Evolutionary conservation across 345 rosid species (phyloP), one percentile per base, ranked within the genome.

Genomic region (Crucihimalaya himalaica): DNA sequence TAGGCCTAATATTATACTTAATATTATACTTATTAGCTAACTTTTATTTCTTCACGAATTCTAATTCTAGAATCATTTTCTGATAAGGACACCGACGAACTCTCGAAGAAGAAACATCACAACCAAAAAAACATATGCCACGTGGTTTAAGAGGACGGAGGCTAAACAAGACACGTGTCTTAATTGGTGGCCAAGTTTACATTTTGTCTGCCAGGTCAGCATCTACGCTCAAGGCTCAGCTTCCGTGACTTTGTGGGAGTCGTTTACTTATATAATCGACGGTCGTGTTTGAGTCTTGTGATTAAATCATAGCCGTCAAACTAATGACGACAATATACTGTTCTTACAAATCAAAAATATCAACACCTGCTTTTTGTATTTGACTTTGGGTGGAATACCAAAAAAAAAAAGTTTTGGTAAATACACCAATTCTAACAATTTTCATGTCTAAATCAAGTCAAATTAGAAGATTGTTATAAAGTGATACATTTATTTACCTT

Each of bases 161-260:
- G 29, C 10, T 39, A 20, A 74, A 15, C 15, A 48, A 20, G 55
- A 19, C 78, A 67, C 73, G 46, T 66, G 78, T 66, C 68, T 0
- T 0, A 9, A 19, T 6, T 58, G 1, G 46, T 51, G 67, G 68
- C 68, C 71, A 28, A 20, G 58, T 42, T 48, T 55, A 47, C 54
- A 56, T 8, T 13, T 13, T 27, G n/a, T 2, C 5, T 55, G 71
- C 71, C 67, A 67, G 35, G 68, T 74, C 78, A 67, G 43, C 54
- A 59, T 20, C 29, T 13, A 48, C 32, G 32, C 34, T 9, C 57
- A 11, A 20, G 13, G 4, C 16, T 67, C 59, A 21, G 31, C 43
- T 45, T 73, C 71, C 78, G 39, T 73, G 71, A 74, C 77, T 73
- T 73, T 73, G 71, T 73, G 71, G 78, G 51, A 46, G 16, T 64